Evolutionary conservation across 208 protist species (phyloP).

Genomic region (Novymonas esmeraldas): DNA sequence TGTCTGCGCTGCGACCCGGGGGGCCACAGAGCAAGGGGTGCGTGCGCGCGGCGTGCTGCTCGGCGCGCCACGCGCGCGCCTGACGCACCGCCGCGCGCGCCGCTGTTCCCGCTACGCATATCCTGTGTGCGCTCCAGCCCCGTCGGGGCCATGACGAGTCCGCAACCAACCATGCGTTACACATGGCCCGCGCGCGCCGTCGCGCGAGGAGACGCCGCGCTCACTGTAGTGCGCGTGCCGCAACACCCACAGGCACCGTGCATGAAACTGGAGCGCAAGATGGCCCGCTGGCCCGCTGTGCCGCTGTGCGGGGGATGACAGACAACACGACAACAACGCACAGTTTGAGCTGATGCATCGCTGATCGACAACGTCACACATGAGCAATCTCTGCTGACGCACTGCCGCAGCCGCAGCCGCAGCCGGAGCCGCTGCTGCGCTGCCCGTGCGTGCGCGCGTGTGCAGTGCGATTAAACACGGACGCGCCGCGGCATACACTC

Average conservation of each 20-base stretch:
- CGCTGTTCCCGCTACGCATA: conserved; percentile 29
- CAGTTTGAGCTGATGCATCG: conserved; percentile 26
- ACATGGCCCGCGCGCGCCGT: background rate
- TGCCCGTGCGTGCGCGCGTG: background rate
- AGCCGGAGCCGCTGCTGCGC: background rate
- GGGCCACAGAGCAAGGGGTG: conserved; percentile 28
- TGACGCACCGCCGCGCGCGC: conserved; percentile 21
- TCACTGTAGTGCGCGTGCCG: conserved; percentile 28
- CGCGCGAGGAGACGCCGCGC: conserved; percentile 3
- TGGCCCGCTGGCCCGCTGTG: background rate
- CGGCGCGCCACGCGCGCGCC: conserved; percentile 16
- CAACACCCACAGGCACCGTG: conserved; percentile 23
- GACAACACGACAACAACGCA: conserved; percentile 16
- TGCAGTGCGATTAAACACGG: conserved; percentile 29
- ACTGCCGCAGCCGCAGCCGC: background rate
- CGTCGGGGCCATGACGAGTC: conserved; percentile 33
- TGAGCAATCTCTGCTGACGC: conserved; percentile 20
- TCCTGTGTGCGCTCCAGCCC: conserved; percentile 33
- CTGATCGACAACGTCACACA: conserved; percentile 19
- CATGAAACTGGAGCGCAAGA: conserved; percentile 28
- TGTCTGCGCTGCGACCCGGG: conserved; percentile 9
- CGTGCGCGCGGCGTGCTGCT: conserved; percentile 19
- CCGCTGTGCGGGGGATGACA: conserved; percentile 17
- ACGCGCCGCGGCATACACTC: conserved; percentile 22
- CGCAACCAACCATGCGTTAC: conserved; percentile 30